Evolutionary conservation across 75 land plant species (phyloP), one percentile per base, ranked within the genome.

Genomic region (Pinus albicaulis): DNA sequence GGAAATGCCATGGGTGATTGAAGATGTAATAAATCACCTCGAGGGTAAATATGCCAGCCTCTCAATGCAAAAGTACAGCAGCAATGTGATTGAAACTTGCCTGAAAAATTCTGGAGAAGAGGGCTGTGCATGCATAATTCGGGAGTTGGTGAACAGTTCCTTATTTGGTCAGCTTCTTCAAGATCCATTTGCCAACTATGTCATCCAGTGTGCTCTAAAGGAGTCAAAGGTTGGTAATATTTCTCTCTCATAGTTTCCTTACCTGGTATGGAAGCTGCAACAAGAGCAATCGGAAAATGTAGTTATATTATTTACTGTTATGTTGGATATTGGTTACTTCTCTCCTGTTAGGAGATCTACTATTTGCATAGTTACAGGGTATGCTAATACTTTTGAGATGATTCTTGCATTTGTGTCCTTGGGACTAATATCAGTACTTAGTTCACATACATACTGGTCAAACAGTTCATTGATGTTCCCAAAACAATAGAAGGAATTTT

Each of bases 161-260:
- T 36, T 25, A 2, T 56, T 80, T 77, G 72, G 72, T 14, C 82
- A 80, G 73, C 58, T 80, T 28, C 82, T 80, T 17, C 82, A 78
- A 56, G 82, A 80, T 55, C 81, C 81, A 60, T 80, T 61, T 65
- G 82, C 72, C 52, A 80, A 80, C 80, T 80, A 80, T 76, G 82
- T 80, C 28, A 38, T 80, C 34, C 82, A 80, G 58, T 80, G 81
- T 65, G 82, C 82, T 59, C 56, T 79, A 15, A 56, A 63, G 22
- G 48, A 57, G 34, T 24, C 66, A 17, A 76, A 79, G 81, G 81
- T 79, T 17, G 53, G 53, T 48, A 48, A 48, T 48, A 12, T 19
- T n/a, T 36, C 11, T 68, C n/a, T 19, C 41, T 19, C 52, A 10
- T 48, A 48, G 2, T 48, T 48, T 10, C 11, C 12, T 48, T 48